Percentiles rank a stretch among this genome's conserved stretches.
Evolutionary conservation across 768 basidiomycete species (phyloP).

Genomic region (Kwoniella dejecticola): DNA sequence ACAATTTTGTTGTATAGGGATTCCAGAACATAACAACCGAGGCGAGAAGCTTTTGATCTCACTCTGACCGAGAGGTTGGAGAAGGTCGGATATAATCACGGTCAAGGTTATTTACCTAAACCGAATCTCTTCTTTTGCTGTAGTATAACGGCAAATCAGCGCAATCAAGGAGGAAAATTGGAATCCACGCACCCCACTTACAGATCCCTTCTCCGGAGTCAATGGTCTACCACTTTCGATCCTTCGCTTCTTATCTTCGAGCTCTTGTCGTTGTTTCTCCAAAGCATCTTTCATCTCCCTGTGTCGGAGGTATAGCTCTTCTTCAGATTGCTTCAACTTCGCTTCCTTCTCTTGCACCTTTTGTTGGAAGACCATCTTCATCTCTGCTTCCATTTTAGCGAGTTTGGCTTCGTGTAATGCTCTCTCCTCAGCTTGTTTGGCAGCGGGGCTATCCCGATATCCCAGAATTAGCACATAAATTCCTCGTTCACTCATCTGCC

Average conservation of each 20-base stretch:
- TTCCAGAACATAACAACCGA: no score
- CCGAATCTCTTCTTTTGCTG: slow-evolving; percentile 56
- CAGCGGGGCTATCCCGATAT: slow-evolving; percentile 73
- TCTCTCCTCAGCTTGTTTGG: slow-evolving; percentile 93
- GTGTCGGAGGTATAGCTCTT: slow-evolving; percentile 97
- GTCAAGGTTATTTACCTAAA: slow-evolving; percentile 50
- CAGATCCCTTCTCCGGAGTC: slow-evolving; percentile 89
- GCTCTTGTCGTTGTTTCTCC: slow-evolving; percentile 90
- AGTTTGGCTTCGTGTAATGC: slow-evolving; percentile 93
- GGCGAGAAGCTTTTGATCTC: neutral
- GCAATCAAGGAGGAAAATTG: neutral
- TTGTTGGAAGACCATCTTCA: slow-evolving; percentile 99
- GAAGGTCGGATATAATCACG: no score
- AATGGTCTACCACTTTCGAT: slow-evolving; percentile 91
- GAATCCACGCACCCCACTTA: slow-evolving; percentile 57
- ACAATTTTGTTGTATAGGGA: neutral
- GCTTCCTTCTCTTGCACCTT: slow-evolving; percentile 99
- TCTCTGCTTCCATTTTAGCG: slow-evolving; percentile 82
- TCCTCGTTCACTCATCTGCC: neutral
- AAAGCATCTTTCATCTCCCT: slow-evolving; percentile 99
- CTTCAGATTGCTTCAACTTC: slow-evolving; percentile 98
- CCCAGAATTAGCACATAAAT: neutral
- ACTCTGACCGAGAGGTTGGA: no score
- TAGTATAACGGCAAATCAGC: slow-evolving; percentile 6
- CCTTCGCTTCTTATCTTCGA: slow-evolving; percentile 97